phyloP scores from a whole-genome alignment of 257 asterid genomes.

The Gardenia jasminoides region DNA sequence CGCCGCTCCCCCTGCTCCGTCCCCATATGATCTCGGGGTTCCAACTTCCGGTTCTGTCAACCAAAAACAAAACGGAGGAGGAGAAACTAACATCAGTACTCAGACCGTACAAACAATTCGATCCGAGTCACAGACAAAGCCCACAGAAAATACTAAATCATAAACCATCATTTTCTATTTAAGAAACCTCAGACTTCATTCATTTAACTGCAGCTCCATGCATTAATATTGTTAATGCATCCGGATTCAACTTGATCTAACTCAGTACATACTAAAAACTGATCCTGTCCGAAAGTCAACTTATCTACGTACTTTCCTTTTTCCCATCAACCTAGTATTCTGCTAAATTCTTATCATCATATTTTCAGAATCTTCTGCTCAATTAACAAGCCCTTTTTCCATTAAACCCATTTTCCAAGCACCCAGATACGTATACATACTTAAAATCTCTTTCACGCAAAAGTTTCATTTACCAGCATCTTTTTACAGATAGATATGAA shows the following conservation, averaged over 20 bases:
- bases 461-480: too few relatives aligned
- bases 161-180: not conserved
- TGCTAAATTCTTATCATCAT: not conserved
- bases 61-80: not conserved
- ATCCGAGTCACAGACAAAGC: not conserved
- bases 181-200: not conserved
- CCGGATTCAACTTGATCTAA: not conserved
- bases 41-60: slow-evolving; percentile 48
- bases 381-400: not conserved
- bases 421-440: not conserved
- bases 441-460: too few relatives aligned
- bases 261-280: not conserved
- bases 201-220: too few relatives aligned
- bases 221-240: not conserved
- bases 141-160: too few relatives aligned
- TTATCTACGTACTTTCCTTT: not conserved
- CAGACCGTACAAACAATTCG: not conserved
- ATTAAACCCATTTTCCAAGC: not conserved
- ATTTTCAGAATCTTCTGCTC: not conserved
- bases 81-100: not conserved
- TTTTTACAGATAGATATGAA: not conserved
- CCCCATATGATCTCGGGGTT: slow-evolving; percentile 37
- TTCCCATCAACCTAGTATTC: not conserved
- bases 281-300: not conserved
- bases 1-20: slow-evolving; percentile 41